Percentiles rank a stretch among this genome's conserved stretches.
Conservation (phyloP, 2,329 filamentous ascomycete species). For the Cladosporium oxysporum region DNA sequence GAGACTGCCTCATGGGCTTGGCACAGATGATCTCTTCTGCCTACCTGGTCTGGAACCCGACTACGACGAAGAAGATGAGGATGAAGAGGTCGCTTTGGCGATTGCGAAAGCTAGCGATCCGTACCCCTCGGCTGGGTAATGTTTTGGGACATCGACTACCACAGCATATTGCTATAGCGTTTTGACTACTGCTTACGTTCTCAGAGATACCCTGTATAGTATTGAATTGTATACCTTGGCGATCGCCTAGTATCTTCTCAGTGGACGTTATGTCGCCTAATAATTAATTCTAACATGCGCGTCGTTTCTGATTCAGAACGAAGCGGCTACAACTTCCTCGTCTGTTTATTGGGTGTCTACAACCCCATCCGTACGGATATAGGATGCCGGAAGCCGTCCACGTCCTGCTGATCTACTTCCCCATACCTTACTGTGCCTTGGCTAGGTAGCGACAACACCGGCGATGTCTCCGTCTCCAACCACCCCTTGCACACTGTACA, state of each 20-base stretch:
- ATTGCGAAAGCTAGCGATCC: constrained; percentile 18
- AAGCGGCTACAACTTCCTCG: not conserved
- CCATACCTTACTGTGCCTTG: not conserved
- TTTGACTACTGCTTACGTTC: not conserved
- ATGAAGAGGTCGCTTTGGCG: constrained; percentile 17
- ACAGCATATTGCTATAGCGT: not conserved
- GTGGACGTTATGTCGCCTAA: not conserved
- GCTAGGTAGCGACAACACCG: not conserved
- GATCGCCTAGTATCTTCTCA: not conserved
- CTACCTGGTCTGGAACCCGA: constrained; percentile 35
- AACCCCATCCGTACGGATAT: not conserved
- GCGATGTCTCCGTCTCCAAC: not conserved
- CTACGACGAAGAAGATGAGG: constrained; percentile 26
- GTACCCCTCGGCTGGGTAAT: not conserved
- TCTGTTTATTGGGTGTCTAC: not conserved
- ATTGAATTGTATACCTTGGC: not conserved
- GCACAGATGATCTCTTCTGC: constrained; percentile 68
- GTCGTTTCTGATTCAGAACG: not conserved
- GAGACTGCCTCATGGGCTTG: constrained; percentile 34
- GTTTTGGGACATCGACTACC: not conserved
- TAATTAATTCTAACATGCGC: not conserved
- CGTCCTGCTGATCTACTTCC: not conserved
- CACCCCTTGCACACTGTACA: no score
- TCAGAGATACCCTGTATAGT: constrained; percentile 16
- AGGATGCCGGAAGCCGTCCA: not conserved